Conservation (phyloP, 2,329 filamentous ascomycete genomes). For the Botrytis sinoallii region DNA sequence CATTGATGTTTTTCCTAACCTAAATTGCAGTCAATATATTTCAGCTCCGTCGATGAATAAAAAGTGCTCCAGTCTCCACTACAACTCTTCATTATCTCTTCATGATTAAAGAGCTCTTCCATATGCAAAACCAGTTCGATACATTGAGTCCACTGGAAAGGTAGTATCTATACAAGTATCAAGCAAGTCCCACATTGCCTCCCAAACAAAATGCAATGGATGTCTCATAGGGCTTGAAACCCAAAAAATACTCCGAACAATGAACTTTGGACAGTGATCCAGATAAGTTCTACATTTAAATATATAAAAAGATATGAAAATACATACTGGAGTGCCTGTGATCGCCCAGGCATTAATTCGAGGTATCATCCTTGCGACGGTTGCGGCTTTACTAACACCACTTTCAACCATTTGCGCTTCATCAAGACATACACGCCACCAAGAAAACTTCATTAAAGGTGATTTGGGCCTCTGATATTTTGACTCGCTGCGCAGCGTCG, state of each 20-base stretch:
- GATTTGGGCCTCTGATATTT: conserved; percentile 66
- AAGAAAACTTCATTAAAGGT: conserved; percentile 72
- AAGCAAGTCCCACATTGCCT: neutral
- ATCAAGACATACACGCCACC: conserved; percentile 80
- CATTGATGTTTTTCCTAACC: conserved; percentile 64
- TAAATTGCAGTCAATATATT: neutral
- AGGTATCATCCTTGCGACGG: conserved; percentile 75
- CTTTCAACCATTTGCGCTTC: conserved; percentile 93
- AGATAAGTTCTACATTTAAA: neutral
- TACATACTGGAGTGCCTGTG: conserved; percentile 77
- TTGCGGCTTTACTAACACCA: conserved; percentile 78
- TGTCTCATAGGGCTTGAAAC: neutral
- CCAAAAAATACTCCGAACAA: neutral
- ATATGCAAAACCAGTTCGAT: neutral
- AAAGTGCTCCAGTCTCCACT: neutral
- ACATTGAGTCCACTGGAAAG: neutral
- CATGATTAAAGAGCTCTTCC: neutral
- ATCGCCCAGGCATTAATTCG: conserved; percentile 88
- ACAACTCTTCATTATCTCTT: neutral
- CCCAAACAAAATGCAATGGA: neutral
- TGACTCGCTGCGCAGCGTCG: conserved; percentile 56
- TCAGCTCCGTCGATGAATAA: neutral
- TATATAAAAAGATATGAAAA: neutral
- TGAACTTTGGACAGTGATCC: neutral
- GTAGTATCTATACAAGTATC: neutral